Percentiles rank a stretch among this genome's conserved stretches.
phyloP scores from a whole-genome alignment of 2,329 filamentous ascomycete species.

The Penicillium sp. region DNA sequence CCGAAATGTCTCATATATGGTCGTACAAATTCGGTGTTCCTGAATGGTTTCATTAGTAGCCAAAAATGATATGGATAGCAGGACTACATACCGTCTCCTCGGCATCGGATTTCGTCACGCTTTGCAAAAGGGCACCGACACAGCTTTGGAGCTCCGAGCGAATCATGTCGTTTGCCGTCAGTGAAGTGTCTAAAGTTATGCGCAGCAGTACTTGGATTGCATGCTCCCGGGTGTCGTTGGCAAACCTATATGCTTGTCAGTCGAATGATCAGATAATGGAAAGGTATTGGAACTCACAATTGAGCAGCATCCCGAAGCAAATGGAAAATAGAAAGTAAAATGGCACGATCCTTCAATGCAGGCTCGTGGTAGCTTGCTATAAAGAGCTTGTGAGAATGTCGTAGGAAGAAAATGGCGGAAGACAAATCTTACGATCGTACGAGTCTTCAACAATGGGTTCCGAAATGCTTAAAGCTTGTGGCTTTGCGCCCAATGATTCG shows the following conservation, averaged over 20 bases:
- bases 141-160: slow-evolving; percentile 36
- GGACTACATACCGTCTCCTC: slow-evolving; percentile 24
- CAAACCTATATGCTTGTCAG: slow-evolving; percentile 30
- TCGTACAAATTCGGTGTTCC: slow-evolving; percentile 30
- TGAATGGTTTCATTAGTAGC: slow-evolving; percentile 20
- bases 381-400: slow-evolving; percentile 10
- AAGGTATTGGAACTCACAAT: slow-evolving; percentile 24
- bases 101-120: slow-evolving; percentile 18
- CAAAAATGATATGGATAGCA: not conserved
- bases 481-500: slow-evolving; percentile 55
- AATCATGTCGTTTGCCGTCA: slow-evolving; percentile 30
- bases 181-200: slow-evolving; percentile 36
- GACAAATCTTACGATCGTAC: slow-evolving; percentile 21
- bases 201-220: slow-evolving; percentile 37
- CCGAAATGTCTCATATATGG: slow-evolving; percentile 36
- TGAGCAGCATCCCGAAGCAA: slow-evolving; percentile 33
- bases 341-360: slow-evolving; percentile 13
- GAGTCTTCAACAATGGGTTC: slow-evolving; percentile 29
- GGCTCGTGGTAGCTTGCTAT: slow-evolving; percentile 15
- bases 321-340: slow-evolving; percentile 36
- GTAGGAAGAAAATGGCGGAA: not conserved
- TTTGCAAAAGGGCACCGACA: slow-evolving; percentile 33
- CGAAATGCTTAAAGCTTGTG: slow-evolving; percentile 44
- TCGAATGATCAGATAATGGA: not conserved
- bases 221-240: slow-evolving; percentile 32